A percentile compares a stretch with the other conserved stretches of the same genome.
Evolutionary conservation across 371 early-diverging fungal species (phyloP).

Genomic region (Blakeslea trispora): DNA sequence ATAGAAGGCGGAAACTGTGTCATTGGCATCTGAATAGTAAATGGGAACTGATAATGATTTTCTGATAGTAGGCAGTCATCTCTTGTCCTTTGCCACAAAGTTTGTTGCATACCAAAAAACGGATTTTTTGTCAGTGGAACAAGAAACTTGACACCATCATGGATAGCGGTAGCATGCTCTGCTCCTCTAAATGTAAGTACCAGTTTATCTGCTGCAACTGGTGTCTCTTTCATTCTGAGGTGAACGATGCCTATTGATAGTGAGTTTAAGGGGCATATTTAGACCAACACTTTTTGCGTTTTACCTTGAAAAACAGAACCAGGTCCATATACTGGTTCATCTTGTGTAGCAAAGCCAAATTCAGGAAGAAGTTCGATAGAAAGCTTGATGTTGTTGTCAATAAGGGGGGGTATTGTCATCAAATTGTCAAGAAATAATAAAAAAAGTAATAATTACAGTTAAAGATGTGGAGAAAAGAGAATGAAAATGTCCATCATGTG

Average conservation of each 20-base stretch:
- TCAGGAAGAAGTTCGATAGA: slow-evolving; percentile 42
- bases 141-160: slow-evolving; percentile 23
- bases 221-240: slow-evolving; percentile 20
- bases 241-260: slow-evolving; percentile 26
- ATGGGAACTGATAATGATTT: slow-evolving; percentile 28
- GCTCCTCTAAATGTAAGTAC: slow-evolving; percentile 34
- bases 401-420: slow-evolving; percentile 19
- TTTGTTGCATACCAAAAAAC: slow-evolving; percentile 40
- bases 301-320: slow-evolving; percentile 50
- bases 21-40: slow-evolving; percentile 46
- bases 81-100: slow-evolving; percentile 35
- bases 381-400: slow-evolving; percentile 15
- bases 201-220: slow-evolving; percentile 26
- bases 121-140: slow-evolving; percentile 18
- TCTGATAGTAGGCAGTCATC: slow-evolving; percentile 19
- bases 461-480: background rate
- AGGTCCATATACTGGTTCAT: slow-evolving; percentile 43
- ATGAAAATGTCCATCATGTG: background rate
- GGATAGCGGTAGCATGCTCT: slow-evolving; percentile 25
- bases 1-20: slow-evolving; percentile 43
- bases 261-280: too few species aligned
- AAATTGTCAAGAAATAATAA: slow-evolving; percentile 5
- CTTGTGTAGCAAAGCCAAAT: slow-evolving; percentile 42
- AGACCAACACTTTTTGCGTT: background rate
- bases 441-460: background rate